Evolutionary conservation across 1,284 basidiomycete species (phyloP).

Genomic region (Leccinum pseudoinsigne): DNA sequence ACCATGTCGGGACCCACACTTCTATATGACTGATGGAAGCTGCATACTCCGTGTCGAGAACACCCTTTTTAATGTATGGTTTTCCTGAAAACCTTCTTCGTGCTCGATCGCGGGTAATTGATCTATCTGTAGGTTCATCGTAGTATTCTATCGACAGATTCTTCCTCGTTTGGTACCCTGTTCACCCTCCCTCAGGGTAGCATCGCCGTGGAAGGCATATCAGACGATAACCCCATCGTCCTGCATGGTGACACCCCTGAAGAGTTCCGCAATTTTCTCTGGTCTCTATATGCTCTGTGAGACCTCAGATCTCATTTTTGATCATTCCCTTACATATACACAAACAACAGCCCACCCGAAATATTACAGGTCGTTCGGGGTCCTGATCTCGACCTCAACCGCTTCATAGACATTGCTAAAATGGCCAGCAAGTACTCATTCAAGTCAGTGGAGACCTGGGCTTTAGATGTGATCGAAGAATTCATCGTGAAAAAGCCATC

Average conservation of each 20-base stretch:
- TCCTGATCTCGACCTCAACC: slow-evolving; percentile 47
- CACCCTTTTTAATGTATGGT: slow-evolving; percentile 62
- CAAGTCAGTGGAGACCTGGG: slow-evolving; percentile 67
- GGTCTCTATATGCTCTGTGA: slow-evolving; percentile 60
- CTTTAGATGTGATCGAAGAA: slow-evolving; percentile 62
- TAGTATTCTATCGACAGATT: slow-evolving; percentile 58
- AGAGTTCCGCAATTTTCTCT: slow-evolving; percentile 65
- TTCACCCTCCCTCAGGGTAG: slow-evolving; percentile 61
- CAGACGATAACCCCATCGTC: slow-evolving; percentile 62
- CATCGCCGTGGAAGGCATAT: slow-evolving; percentile 48
- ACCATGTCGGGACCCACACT: slow-evolving; percentile 36
- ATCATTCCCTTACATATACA: slow-evolving; percentile 4
- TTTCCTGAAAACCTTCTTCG: neutral
- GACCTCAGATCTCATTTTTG: slow-evolving; percentile 34
- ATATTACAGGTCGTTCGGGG: slow-evolving; percentile 44
- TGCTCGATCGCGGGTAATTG: neutral
- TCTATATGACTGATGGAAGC: slow-evolving; percentile 59
- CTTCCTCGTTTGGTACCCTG: slow-evolving; percentile 61
- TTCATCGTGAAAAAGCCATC: slow-evolving; percentile 60
- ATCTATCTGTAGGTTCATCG: slow-evolving; percentile 54
- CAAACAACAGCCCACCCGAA: slow-evolving; percentile 53
- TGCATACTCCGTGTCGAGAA: slow-evolving; percentile 58
- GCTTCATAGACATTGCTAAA: slow-evolving; percentile 60
- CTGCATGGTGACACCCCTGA: slow-evolving; percentile 56
- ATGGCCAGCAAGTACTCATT: slow-evolving; percentile 69